Conservation (phyloP, 1,284 basidiomycete species). For the Cryptococcus depauperatus region DNA sequence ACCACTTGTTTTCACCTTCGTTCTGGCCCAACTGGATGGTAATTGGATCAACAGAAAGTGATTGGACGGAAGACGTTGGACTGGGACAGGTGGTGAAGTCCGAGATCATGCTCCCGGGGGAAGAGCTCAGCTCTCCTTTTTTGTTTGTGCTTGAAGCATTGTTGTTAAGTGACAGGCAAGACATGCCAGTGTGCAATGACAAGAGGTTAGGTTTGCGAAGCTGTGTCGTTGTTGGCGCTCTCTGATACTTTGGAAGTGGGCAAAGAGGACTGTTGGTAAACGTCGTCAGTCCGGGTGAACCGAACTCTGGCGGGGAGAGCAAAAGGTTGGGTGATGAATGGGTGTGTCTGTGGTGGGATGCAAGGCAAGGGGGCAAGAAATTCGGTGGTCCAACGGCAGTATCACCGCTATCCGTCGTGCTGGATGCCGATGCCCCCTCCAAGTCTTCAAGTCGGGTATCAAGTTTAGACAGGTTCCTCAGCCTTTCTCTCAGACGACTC, state of each 20-base stretch:
- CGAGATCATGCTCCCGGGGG: slow-evolving; percentile 13
- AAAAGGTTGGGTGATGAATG: slow-evolving; percentile 16
- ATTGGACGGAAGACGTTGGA: slow-evolving; percentile 13
- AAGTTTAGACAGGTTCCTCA: slow-evolving; percentile 12
- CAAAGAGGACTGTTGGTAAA: slow-evolving; percentile 10
- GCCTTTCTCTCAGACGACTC: slow-evolving; percentile 12
- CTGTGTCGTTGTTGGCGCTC: slow-evolving; percentile 12
- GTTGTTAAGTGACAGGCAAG: not conserved
- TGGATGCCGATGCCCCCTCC: not conserved
- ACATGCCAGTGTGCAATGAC: slow-evolving; percentile 6
- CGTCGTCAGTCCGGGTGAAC: slow-evolving; percentile 7
- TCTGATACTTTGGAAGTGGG: slow-evolving; percentile 7
- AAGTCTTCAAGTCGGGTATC: slow-evolving; percentile 9
- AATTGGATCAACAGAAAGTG: slow-evolving; percentile 5
- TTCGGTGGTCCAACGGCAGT: slow-evolving; percentile 6
- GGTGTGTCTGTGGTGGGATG: slow-evolving; percentile 13
- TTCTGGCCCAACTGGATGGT: not conserved
- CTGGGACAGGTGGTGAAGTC: slow-evolving; percentile 13
- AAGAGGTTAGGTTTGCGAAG: slow-evolving; percentile 17
- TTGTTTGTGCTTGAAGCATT: not conserved
- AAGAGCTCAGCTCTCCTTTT: slow-evolving; percentile 9
- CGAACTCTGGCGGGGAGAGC: not conserved
- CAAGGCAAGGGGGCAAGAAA: slow-evolving; percentile 10
- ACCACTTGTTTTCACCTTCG: slow-evolving; percentile 5
- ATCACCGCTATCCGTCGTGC: not conserved